These are phyloP conservation scores for Diaporthe longicolla DNA, from an alignment of 2,329 filamentous ascomycete genomes.

Conservation along the genomic window DNA sequence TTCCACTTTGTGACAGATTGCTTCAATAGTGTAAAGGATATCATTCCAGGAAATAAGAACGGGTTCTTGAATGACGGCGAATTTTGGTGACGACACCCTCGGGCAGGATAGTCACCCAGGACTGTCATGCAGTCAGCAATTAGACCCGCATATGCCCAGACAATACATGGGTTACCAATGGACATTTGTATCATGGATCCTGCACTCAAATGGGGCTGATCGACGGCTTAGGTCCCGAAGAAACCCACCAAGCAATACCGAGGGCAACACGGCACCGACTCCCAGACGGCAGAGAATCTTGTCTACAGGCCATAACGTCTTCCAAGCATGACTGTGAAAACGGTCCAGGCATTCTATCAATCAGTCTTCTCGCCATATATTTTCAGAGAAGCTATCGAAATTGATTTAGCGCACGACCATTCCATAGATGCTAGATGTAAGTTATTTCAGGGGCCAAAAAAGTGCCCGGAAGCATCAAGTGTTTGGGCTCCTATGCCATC, in stretches of 20 bases:
- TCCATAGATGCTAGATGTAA: background rate
- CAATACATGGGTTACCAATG: background rate
- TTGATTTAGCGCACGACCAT: too few species aligned
- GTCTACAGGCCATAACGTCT: background rate
- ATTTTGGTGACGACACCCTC: too few species aligned
- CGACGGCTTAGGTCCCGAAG: too few species aligned
- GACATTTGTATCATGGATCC: background rate
- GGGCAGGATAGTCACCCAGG: too few species aligned
- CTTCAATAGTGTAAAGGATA: background rate
- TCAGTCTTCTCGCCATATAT: too few species aligned
- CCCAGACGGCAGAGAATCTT: too few species aligned
- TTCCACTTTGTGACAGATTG: background rate
- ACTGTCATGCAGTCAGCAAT: slow-evolving; percentile 22
- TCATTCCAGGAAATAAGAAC: background rate
- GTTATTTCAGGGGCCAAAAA: too few species aligned
- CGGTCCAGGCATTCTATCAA: background rate
- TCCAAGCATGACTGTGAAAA: background rate
- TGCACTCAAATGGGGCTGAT: background rate
- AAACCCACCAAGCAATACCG: background rate
- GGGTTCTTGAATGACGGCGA: background rate
- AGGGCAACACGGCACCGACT: too few species aligned
- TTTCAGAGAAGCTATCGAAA: background rate
- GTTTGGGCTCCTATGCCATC: background rate
- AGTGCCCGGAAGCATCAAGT: background rate
- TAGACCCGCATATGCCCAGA: slow-evolving; percentile 3